Percentiles rank a stretch among this genome's conserved stretches.
Conservation (phyloP, 1,284 basidiomycete species). For the Polyporus tsugae region DNA sequence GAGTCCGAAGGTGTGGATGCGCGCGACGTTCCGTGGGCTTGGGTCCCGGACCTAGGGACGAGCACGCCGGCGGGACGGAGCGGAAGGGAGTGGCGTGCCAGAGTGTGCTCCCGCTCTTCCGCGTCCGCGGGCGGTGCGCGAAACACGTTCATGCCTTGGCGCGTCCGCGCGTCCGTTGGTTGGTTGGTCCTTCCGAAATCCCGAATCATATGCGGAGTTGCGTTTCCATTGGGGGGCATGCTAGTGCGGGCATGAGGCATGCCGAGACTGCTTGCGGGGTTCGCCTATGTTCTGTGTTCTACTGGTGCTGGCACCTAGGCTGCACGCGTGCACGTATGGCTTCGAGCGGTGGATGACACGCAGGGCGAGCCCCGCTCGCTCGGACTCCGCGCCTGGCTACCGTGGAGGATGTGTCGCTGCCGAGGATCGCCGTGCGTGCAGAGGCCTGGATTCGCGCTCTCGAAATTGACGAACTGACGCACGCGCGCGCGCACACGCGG, state of each 20-base stretch:
- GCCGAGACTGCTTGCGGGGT: not conserved
- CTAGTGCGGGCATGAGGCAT: slow-evolving; percentile 2
- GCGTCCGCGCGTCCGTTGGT: not conserved
- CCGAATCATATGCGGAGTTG: slow-evolving; percentile 2
- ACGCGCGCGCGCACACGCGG: not conserved
- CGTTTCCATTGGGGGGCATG: not conserved
- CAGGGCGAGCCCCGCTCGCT: not conserved
- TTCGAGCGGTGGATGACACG: not conserved
- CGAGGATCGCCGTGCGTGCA: not conserved
- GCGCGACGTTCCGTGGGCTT: not conserved
- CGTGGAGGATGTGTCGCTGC: not conserved
- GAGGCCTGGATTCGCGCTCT: not conserved
- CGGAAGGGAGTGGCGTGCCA: not conserved
- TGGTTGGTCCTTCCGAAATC: not conserved
- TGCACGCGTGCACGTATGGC: not conserved
- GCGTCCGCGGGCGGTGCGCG: not conserved
- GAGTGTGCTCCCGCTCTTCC: not conserved
- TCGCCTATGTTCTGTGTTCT: not conserved
- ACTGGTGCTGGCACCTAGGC: not conserved
- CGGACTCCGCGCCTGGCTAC: not conserved
- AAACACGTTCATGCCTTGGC: not conserved
- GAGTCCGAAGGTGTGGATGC: not conserved
- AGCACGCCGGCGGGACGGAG: not conserved
- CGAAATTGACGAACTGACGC: not conserved
- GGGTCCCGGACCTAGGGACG: not conserved